Conservation (phyloP, 2,329 filamentous ascomycete species). For the Pestalotiopsis sp. region DNA sequence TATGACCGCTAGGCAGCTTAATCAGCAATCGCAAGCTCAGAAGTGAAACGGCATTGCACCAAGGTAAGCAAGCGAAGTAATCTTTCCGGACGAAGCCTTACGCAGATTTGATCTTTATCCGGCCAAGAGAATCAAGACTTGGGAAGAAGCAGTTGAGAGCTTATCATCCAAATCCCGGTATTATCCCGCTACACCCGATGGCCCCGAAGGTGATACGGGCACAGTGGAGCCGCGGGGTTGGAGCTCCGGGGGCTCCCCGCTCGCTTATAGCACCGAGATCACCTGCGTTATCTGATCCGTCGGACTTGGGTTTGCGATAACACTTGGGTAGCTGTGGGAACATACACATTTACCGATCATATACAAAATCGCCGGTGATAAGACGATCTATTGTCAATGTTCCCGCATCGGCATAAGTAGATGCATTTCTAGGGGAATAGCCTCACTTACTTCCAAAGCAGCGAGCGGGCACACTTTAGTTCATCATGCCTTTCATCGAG, state of each 20-base stretch:
- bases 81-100: too few relatives aligned
- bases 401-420: neutral
- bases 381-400: too few relatives aligned
- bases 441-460: neutral
- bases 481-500: constrained; percentile 7
- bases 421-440: neutral
- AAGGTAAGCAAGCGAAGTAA: too few relatives aligned
- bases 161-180: neutral
- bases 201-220: neutral
- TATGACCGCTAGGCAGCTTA: too few relatives aligned
- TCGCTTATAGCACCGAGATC: neutral
- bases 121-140: too few relatives aligned
- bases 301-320: constrained; percentile 1
- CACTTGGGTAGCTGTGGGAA: neutral
- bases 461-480: neutral
- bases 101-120: too few relatives aligned
- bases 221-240: neutral
- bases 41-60: too few relatives aligned
- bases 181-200: neutral
- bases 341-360: neutral
- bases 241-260: neutral
- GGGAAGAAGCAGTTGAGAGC: too few relatives aligned
- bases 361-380: neutral
- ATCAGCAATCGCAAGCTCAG: too few relatives aligned
- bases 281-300: neutral